These are phyloP conservation scores for Pythium grandisporangium DNA, from an alignment of 352 stramenopile genomes.

Conservation along the genomic window DNA sequence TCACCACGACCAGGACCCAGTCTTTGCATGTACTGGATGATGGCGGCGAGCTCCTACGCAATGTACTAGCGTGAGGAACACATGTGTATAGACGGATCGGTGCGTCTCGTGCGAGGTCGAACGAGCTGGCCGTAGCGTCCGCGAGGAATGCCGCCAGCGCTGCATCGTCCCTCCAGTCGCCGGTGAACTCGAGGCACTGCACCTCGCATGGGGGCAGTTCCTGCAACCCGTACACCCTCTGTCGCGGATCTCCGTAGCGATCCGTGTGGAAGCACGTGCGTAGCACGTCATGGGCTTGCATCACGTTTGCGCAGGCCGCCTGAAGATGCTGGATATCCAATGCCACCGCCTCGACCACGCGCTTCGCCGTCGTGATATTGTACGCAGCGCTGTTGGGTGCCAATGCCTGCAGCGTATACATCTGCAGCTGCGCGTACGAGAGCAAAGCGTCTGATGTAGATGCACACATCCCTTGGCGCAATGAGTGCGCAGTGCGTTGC, in stretches of 20 bases:
- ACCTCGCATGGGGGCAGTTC: no score
- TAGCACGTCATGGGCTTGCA: conserved; percentile 32
- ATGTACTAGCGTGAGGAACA: no score
- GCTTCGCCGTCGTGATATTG: conserved; percentile 33
- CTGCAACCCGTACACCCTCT: conserved; percentile 16
- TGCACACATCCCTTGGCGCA: no score
- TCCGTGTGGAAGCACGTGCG: conserved; percentile 26
- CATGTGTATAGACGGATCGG: neutral
- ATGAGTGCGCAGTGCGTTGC: no score
- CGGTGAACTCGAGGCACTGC: no score
- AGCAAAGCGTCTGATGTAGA: no score
- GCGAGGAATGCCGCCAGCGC: no score
- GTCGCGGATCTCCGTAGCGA: conserved; percentile 17
- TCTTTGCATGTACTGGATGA: no score
- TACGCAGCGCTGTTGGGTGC: conserved; percentile 33
- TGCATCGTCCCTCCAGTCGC: no score
- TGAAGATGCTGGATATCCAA: conserved; percentile 15
- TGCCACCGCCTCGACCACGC: conserved; percentile 5
- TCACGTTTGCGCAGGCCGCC: conserved; percentile 16
- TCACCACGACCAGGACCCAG: conserved; percentile 28
- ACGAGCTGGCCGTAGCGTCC: no score
- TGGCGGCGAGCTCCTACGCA: no score
- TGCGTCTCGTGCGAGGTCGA: neutral
- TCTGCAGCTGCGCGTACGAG: conserved; percentile 48
- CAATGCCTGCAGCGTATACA: conserved; percentile 41